Base-by-base conservation (phyloP, 2,329 filamentous ascomycete genomes). In the Metarhizium rileyi region DNA sequence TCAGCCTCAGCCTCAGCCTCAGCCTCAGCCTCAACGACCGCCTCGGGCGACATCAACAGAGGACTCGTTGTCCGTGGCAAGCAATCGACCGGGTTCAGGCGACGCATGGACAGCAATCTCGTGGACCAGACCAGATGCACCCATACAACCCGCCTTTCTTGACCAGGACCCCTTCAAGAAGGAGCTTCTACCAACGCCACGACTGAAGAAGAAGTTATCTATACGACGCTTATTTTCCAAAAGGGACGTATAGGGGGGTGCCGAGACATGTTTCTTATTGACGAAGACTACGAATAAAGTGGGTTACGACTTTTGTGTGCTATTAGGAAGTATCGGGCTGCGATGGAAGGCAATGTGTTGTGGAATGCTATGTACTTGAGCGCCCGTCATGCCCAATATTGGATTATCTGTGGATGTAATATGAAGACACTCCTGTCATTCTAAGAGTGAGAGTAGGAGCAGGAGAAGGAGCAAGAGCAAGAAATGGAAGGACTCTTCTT, bases 121-220 rank as follows among this genome's bases (percentile, higher is more conserved):
- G 10, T 3, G 10, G 27, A 41, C 28, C 23, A 9, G 27, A 28
- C 38, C 43, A 30, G 22, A 44, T 22, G 40, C n/a, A 23, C n/a
- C 44, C 10, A 16, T 16, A 35, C 40, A 28, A 35, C 44, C 46
- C 30, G 12, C 42, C 12, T 52, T 55, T 22, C 40, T 53, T 23
- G 20, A 14, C 22, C 36, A 49, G 14, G 51, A 55, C 26, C 45
- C 52, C 6, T 45, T 46, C 30, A 49, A 44, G 30, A 18, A 47
- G n/a, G 25, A 18, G n/a, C 49, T 44, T 22, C 52, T 48, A 36
- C 51, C 47, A 7, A 41, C 36, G 12, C 42, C 33, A 36, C 43
- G 51, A 8, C 44, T 56, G 5, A 52, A 53, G 28, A 55, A 53
- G 48, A 56, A 54, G 53, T 49, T 58, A 9, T 57, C 56, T 8